Percentiles rank a stretch among this genome's conserved stretches.
Evolutionary conservation across 257 asterid genomes (phyloP).

Genomic region (Plectranthus barbatus): DNA sequence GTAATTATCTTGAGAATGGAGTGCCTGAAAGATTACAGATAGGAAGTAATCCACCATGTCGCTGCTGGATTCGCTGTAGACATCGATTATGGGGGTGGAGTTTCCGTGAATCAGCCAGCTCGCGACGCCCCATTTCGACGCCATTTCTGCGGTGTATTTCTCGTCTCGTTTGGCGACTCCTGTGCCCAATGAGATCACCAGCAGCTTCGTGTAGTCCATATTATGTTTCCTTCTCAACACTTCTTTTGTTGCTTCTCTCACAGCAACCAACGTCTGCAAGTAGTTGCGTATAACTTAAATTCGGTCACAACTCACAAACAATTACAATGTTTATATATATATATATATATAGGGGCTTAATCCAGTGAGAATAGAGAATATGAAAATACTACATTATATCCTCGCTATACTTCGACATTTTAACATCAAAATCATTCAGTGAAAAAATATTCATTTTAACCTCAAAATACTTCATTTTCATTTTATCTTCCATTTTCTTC

Average conservation of each 20-base stretch:
- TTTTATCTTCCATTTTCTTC: too few relatives aligned
- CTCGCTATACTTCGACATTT: too few relatives aligned
- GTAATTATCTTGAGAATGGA: conserved; percentile 28
- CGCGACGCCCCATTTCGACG: conserved; percentile 38
- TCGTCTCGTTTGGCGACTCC: conserved; percentile 31
- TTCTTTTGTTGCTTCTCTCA: conserved; percentile 37
- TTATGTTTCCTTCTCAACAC: conserved; percentile 15
- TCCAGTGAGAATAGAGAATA: too few relatives aligned
- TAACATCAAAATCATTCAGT: too few relatives aligned
- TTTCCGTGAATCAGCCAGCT: conserved; percentile 42
- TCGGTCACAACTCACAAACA: too few relatives aligned
- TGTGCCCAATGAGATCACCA: conserved; percentile 48
- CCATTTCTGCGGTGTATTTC: conserved; percentile 34
- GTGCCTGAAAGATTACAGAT: conserved; percentile 28
- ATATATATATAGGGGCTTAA: too few relatives aligned
- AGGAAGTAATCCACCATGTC: conserved; percentile 43
- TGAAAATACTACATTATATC: too few relatives aligned
- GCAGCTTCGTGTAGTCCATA: conserved; percentile 27
- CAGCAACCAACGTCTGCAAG: conserved; percentile 41
- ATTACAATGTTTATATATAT: too few relatives aligned
- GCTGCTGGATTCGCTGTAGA: conserved; percentile 29
- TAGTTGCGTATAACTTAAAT: too few relatives aligned
- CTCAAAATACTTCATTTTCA: too few relatives aligned
- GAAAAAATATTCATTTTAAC: too few relatives aligned
- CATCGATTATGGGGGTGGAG: conserved; percentile 35